Conservation (phyloP, 2,329 filamentous ascomycete genomes). For the Nemania sp. region DNA sequence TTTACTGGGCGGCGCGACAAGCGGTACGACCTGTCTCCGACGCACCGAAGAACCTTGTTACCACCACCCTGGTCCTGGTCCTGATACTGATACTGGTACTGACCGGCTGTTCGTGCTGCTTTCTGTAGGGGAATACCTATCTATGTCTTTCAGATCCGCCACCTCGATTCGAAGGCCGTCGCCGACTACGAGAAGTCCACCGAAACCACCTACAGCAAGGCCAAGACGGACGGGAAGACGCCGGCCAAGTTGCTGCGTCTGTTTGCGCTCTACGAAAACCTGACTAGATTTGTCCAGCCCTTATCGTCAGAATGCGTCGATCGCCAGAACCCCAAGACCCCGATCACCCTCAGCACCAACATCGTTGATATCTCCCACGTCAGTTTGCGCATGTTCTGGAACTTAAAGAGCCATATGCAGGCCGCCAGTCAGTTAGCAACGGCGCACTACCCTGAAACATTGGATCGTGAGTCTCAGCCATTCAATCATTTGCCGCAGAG, state of each 20-base stretch:
- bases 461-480: constrained; percentile 61
- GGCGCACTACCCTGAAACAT: constrained; percentile 91
- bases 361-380: constrained; percentile 92
- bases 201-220: constrained; percentile 55
- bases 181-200: constrained; percentile 72
- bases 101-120: not conserved
- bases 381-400: constrained; percentile 93
- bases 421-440: constrained; percentile 85
- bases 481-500: not conserved
- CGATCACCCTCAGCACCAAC: constrained; percentile 89
- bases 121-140: constrained; percentile 77
- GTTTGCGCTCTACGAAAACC: constrained; percentile 91
- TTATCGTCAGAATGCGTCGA: constrained; percentile 76
- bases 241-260: constrained; percentile 79
- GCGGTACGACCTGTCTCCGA: constrained; percentile 35
- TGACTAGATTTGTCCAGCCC: constrained; percentile 84
- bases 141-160: constrained; percentile 85
- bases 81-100: not conserved
- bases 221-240: constrained; percentile 67
- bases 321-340: constrained; percentile 74
- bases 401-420: constrained; percentile 91
- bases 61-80: not conserved
- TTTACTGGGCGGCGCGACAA: constrained; percentile 91
- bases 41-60: not conserved
- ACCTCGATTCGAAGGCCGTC: constrained; percentile 81